phyloP scores from a whole-genome alignment of 768 basidiomycete species.

The Strobilomyces echinocephalus region DNA sequence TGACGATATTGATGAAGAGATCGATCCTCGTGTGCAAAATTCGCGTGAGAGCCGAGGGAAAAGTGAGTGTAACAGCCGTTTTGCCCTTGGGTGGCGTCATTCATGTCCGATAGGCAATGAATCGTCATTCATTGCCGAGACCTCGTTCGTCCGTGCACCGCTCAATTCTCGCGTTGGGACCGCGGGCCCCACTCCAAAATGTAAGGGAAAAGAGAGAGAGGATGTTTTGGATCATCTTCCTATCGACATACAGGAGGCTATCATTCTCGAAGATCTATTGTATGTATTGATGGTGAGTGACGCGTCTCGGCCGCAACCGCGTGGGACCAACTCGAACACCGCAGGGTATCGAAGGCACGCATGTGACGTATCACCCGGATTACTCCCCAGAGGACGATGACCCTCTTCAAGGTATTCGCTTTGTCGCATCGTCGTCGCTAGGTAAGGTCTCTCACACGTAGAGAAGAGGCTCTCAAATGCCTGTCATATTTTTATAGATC shows the following conservation, averaged over 20 bases:
- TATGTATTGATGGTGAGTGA: conserved; percentile 83
- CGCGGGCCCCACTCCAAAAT: conserved; percentile 37
- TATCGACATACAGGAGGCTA: conserved; percentile 88
- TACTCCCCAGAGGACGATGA: conserved; percentile 83
- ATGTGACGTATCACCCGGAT: conserved; percentile 76
- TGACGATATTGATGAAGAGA: conserved; percentile 49
- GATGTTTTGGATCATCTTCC: conserved; percentile 66
- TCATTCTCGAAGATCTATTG: conserved; percentile 89
- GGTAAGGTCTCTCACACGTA: conserved; percentile 46
- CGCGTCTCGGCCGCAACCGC: background rate
- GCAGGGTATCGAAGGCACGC: conserved; percentile 91
- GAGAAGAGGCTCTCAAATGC: background rate
- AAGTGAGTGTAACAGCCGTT: conserved; percentile 23
- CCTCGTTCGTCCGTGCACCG: conserved; percentile 86
- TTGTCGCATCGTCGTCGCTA: conserved; percentile 65
- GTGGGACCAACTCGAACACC: conserved; percentile 16
- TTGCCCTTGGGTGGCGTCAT: background rate
- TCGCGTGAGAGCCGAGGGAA: conserved; percentile 40
- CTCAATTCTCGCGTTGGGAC: conserved; percentile 80
- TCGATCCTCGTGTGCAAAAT: conserved; percentile 34
- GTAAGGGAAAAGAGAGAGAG: conserved; percentile 67
- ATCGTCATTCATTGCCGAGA: conserved; percentile 82
- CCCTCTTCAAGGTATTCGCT: conserved; percentile 77
- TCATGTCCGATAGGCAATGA: conserved; percentile 42
- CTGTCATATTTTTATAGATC: conserved; percentile 45